These are phyloP conservation scores for Coelastrella sp. DNA, from an alignment of 139 green algal genomes.

Conservation along the genomic window DNA sequence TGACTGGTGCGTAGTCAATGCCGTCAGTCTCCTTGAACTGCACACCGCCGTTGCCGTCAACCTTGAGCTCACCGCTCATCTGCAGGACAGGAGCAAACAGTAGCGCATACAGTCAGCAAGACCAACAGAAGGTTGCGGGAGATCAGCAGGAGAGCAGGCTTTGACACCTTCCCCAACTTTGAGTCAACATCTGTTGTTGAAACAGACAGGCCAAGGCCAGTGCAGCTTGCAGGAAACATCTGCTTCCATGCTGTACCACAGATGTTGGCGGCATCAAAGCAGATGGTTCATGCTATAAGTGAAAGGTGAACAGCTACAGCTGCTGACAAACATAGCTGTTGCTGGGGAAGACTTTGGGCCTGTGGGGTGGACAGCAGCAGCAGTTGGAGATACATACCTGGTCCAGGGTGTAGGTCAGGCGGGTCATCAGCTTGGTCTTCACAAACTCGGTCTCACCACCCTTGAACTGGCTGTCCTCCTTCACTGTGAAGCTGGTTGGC, in stretches of 20 bases:
- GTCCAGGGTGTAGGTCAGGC: slow-evolving; percentile 99
- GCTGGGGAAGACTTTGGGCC: not conserved
- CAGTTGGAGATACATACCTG: slow-evolving; percentile 56
- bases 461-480: slow-evolving; percentile 92
- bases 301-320: no score
- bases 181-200: no score
- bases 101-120: no score
- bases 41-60: slow-evolving; percentile 88
- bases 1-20: slow-evolving; percentile 98
- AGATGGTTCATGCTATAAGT: no score
- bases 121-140: no score
- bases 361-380: not conserved
- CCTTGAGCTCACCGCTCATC: slow-evolving; percentile 89
- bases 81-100: slow-evolving; percentile 40
- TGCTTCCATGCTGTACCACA: no score
- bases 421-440: slow-evolving; percentile 99
- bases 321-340: not conserved
- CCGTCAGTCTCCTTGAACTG: slow-evolving; percentile 96
- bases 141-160: no score
- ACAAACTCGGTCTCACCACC: slow-evolving; percentile 90
- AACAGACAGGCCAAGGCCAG: no score
- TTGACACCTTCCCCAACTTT: no score
- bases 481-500: slow-evolving; percentile 95
- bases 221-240: no score
- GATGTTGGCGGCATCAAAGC: no score